phyloP scores from a whole-genome alignment of 495 filamentous ascomycete species.

The Parmelia sp. region DNA sequence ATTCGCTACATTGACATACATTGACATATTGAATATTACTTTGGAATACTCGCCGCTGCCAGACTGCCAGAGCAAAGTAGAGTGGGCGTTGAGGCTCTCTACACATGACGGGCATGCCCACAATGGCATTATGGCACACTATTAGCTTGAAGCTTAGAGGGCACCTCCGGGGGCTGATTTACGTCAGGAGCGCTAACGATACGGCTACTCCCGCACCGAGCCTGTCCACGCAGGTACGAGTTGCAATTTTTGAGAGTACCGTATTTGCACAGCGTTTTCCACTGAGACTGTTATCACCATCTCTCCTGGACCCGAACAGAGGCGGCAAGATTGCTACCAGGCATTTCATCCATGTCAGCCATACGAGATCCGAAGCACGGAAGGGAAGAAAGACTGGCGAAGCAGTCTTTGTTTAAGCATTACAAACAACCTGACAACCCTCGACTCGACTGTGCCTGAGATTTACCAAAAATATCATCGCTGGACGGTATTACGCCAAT shows the following conservation, averaged over 20 bases:
- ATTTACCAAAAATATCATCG: not conserved
- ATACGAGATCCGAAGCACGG: not conserved
- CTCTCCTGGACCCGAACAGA: too few relatives aligned
- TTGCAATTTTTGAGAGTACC: not conserved
- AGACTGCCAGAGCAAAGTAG: too few relatives aligned
- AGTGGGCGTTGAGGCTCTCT: not conserved
- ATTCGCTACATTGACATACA: not conserved
- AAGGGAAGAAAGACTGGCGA: too few relatives aligned
- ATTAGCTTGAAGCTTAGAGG: not conserved
- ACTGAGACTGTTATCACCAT: too few relatives aligned
- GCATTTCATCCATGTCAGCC: not conserved
- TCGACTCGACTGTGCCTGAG: not conserved
- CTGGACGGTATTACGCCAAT: not conserved
- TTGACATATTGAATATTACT: not conserved
- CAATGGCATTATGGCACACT: not conserved
- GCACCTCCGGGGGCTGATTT: not conserved
- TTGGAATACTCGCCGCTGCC: not conserved
- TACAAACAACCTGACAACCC: not conserved
- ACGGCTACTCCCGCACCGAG: conserved; percentile 17
- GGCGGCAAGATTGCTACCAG: too few relatives aligned
- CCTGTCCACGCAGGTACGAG: conserved; percentile 16
- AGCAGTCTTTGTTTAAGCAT: not conserved
- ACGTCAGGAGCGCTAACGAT: conserved; percentile 7
- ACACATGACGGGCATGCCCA: too few relatives aligned
- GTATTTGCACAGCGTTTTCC: too few relatives aligned